Conservation (phyloP, 2,329 filamentous ascomycete genomes). For the Seiridium unicorne region DNA sequence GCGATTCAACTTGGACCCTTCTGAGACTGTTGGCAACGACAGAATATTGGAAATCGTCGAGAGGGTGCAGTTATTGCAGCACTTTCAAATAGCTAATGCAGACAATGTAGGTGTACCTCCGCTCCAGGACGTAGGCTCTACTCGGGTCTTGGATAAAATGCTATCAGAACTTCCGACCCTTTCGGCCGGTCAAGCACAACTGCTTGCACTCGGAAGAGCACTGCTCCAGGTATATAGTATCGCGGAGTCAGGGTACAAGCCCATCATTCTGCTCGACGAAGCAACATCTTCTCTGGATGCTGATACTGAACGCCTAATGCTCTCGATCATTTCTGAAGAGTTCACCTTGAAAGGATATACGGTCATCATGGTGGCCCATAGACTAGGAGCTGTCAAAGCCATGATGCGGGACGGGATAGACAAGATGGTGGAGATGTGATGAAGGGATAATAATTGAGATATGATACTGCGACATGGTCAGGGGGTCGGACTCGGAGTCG, state of each 20-base stretch:
- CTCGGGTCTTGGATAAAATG: conserved; percentile 23
- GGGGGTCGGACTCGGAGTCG: too few relatives aligned
- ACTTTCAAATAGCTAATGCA: conserved; percentile 7
- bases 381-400: conserved; percentile 22
- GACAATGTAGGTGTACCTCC: too few relatives aligned
- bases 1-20: conserved; percentile 28
- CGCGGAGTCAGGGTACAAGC: conserved; percentile 5
- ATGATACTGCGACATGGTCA: background rate
- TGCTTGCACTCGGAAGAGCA: conserved; percentile 30
- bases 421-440: background rate
- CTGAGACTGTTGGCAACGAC: conserved; percentile 15
- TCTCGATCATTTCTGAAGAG: conserved; percentile 29
- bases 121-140: too few relatives aligned
- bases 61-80: conserved; percentile 15
- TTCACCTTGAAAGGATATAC: conserved; percentile 25
- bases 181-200: conserved; percentile 31
- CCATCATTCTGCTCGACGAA: conserved; percentile 32
- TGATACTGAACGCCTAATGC: conserved; percentile 28
- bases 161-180: conserved; percentile 24
- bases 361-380: conserved; percentile 31
- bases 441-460: background rate
- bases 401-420: conserved; percentile 23
- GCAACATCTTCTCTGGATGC: conserved; percentile 30
- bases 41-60: conserved; percentile 11
- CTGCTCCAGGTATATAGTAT: conserved; percentile 20